A percentile compares a stretch with the other conserved stretches of the same genome.
Conservation (phyloP, 148 eudicot species). For the Spergularia marina region DNA sequence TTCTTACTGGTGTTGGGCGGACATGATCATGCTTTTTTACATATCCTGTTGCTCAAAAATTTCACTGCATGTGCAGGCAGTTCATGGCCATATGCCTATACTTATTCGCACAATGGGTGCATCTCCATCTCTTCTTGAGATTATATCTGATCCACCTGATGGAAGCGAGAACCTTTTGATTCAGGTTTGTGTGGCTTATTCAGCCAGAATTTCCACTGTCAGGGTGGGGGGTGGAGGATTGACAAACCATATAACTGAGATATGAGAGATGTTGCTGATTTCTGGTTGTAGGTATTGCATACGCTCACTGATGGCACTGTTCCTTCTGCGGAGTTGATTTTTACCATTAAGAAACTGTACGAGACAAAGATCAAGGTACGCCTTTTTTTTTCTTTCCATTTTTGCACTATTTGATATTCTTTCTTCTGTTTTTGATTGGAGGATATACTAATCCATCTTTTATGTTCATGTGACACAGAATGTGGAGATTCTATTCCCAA, state of each 20-base stretch:
- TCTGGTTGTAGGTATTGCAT: constrained; percentile 66
- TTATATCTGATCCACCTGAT: constrained; percentile 78
- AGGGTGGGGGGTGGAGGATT: not conserved
- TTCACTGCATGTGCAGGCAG: constrained; percentile 48
- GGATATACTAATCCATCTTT: constrained; percentile 16
- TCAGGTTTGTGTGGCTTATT: constrained; percentile 40
- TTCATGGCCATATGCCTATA: constrained; percentile 78
- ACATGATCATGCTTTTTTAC: not conserved
- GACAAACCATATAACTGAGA: constrained; percentile 3
- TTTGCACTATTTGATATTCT: not conserved
- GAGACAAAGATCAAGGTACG: constrained; percentile 67
- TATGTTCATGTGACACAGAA: constrained; percentile 52
- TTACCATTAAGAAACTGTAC: constrained; percentile 59
- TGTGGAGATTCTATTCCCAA: constrained; percentile 75
- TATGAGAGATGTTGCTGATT: constrained; percentile 5
- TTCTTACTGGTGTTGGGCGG: constrained; percentile 7
- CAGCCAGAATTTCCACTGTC: constrained; percentile 3
- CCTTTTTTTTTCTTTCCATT: not conserved
- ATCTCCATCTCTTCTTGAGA: constrained; percentile 73
- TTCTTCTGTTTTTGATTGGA: not conserved
- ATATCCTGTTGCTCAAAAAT: not conserved
- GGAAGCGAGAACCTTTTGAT: constrained; percentile 72
- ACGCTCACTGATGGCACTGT: constrained; percentile 78
- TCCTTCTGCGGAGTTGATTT: constrained; percentile 74
- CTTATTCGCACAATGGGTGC: constrained; percentile 93